A percentile compares a stretch with the other conserved stretches of the same genome.
These are phyloP conservation scores for Thielaviopsis euricoi DNA, from an alignment of 2,329 filamentous ascomycete genomes.

Conservation along the genomic window DNA sequence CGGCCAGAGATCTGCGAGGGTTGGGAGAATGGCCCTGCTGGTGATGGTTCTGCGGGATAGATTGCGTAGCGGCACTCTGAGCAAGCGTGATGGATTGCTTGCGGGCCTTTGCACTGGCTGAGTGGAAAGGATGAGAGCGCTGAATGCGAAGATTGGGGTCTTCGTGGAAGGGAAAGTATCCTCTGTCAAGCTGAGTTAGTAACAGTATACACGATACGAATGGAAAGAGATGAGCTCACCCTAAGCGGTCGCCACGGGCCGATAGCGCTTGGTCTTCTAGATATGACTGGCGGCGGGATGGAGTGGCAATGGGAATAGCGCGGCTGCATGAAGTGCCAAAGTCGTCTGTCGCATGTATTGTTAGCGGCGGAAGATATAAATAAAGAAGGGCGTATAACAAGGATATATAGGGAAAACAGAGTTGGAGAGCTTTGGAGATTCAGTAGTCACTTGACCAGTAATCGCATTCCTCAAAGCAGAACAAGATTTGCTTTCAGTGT, in stretches of 20 bases:
- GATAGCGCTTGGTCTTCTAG: slow-evolving; percentile 28
- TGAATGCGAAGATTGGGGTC: slow-evolving; percentile 31
- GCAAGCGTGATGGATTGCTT: slow-evolving; percentile 10
- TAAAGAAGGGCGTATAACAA: not conserved
- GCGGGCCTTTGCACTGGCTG: slow-evolving; percentile 12
- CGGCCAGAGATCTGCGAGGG: not conserved
- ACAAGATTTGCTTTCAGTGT: no score
- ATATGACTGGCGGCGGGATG: slow-evolving; percentile 4
- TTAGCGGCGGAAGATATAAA: not conserved
- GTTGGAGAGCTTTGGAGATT: not conserved
- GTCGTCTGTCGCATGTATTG: not conserved
- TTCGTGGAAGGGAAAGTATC: slow-evolving; percentile 45
- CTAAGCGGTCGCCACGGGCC: slow-evolving; percentile 39
- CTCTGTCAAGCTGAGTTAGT: slow-evolving; percentile 22
- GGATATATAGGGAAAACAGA: not conserved
- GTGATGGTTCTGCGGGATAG: not conserved
- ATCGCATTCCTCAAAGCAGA: no score
- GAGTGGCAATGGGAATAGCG: slow-evolving; percentile 33
- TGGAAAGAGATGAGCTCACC: slow-evolving; percentile 27
- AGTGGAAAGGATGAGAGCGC: slow-evolving; percentile 34
- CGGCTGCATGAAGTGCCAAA: slow-evolving; percentile 18
- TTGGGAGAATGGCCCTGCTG: not conserved
- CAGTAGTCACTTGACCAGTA: no score
- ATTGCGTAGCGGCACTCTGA: slow-evolving; percentile 5
- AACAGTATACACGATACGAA: slow-evolving; percentile 8